Conservation (phyloP, 2,329 filamentous ascomycete genomes). For the Penicillium sp. region DNA sequence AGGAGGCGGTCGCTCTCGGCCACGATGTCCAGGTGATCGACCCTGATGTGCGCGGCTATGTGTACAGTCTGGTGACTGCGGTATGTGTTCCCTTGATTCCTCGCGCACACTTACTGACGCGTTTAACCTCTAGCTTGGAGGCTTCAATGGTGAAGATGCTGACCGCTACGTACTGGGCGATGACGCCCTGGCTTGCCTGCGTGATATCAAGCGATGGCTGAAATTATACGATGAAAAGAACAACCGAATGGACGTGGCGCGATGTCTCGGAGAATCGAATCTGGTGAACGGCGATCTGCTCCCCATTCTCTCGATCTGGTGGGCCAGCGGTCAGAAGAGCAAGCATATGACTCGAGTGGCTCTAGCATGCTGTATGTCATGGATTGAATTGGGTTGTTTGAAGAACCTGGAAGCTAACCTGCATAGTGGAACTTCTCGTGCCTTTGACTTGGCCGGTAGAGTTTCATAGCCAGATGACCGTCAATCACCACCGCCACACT, state of each 20-base stretch:
- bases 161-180: conserved; percentile 86
- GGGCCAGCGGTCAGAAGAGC: conserved; percentile 68
- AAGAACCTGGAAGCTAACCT: conserved; percentile 22
- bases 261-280: conserved; percentile 88
- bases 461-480: conserved; percentile 75
- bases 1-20: conserved; percentile 38
- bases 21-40: conserved; percentile 66
- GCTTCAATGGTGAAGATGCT: conserved; percentile 73
- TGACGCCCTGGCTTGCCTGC: conserved; percentile 85
- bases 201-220: conserved; percentile 93
- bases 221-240: conserved; percentile 90
- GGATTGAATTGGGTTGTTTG: conserved; percentile 26
- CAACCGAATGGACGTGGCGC: conserved; percentile 90
- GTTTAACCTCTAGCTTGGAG: conserved; percentile 66
- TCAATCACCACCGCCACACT: conserved; percentile 89
- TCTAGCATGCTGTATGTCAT: conserved; percentile 65
- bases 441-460: conserved; percentile 94
- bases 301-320: conserved; percentile 82
- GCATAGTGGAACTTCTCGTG: conserved; percentile 75
- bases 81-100: conserved; percentile 54
- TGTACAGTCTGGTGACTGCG: conserved; percentile 90
- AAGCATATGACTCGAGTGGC: conserved; percentile 75
- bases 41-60: conserved; percentile 86
- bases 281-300: conserved; percentile 86
- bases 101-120: conserved; percentile 18